Conservation (phyloP, 164 flowering plant species). For the Litsea cubeba region DNA sequence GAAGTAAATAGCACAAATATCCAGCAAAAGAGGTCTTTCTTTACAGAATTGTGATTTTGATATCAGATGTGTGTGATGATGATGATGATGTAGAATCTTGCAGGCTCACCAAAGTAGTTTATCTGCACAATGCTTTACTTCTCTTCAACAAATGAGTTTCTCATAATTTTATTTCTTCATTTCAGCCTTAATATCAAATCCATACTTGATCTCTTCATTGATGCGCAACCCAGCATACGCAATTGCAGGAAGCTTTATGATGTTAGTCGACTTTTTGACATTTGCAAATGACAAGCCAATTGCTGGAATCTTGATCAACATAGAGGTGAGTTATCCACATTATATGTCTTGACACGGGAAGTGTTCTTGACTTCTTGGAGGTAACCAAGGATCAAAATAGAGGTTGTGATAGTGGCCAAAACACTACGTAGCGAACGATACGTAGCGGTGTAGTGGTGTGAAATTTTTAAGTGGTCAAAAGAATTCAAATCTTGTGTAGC, state of each 20-base stretch:
- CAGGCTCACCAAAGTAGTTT: too few species aligned
- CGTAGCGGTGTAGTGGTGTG: too few species aligned
- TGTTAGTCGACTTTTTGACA: constrained; percentile 30
- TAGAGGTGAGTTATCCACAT: constrained; percentile 28
- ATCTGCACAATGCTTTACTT: too few species aligned
- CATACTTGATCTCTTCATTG: constrained; percentile 7
- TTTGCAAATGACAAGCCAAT: constrained; percentile 22
- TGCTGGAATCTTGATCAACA: constrained; percentile 35
- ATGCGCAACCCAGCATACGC: constrained; percentile 29
- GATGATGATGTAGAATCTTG: too few species aligned
- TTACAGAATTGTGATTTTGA: neutral
- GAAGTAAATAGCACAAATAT: neutral
- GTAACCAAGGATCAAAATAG: too few species aligned
- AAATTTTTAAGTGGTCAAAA: too few species aligned
- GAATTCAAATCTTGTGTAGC: too few species aligned
- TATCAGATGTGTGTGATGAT: too few species aligned
- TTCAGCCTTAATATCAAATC: constrained; percentile 34
- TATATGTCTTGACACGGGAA: neutral
- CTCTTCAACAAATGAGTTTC: neutral
- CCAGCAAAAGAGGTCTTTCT: neutral
- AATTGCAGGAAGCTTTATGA: constrained; percentile 26
- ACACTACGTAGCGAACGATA: too few species aligned
- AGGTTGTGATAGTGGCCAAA: too few species aligned
- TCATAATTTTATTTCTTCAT: neutral
- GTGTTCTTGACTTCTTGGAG: too few species aligned